These are phyloP conservation scores for Trichopus zeylanicus DNA, from an alignment of 116 monocot species.

Conservation along the genomic window DNA sequence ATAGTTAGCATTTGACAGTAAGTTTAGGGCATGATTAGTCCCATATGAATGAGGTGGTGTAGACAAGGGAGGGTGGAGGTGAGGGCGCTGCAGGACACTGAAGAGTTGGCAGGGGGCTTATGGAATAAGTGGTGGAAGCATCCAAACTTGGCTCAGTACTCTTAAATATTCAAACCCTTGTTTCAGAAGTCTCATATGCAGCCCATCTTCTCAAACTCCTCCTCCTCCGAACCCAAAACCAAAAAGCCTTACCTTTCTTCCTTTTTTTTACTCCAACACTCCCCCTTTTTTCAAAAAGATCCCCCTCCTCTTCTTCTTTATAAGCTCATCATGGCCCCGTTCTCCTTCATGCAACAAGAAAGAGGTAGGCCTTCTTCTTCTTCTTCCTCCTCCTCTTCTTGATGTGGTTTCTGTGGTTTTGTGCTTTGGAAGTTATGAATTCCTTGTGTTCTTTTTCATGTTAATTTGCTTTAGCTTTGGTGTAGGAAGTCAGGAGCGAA, in stretches of 20 bases:
- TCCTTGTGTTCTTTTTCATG: no score
- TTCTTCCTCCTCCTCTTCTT: no score
- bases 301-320: neutral
- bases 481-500: neutral
- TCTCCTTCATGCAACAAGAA: neutral
- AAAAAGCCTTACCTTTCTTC: constrained; percentile 6
- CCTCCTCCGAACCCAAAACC: neutral
- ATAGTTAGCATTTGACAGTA: no score
- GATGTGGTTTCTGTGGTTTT: no score
- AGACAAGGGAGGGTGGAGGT: no score
- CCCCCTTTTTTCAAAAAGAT: neutral
- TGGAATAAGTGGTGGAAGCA: no score
- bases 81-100: no score
- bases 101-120: no score
- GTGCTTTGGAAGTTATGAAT: no score
- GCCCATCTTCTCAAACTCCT: neutral
- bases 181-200: neutral
- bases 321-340: neutral
- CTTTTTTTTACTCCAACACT: neutral
- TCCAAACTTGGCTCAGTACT: no score
- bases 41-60: no score
- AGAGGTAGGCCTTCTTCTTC: neutral
- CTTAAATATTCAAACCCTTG: neutral
- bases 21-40: no score
- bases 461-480: neutral